These are phyloP conservation scores for Xylariaceae sp. DNA, from an alignment of 2,329 filamentous ascomycete genomes.

Conservation along the genomic window DNA sequence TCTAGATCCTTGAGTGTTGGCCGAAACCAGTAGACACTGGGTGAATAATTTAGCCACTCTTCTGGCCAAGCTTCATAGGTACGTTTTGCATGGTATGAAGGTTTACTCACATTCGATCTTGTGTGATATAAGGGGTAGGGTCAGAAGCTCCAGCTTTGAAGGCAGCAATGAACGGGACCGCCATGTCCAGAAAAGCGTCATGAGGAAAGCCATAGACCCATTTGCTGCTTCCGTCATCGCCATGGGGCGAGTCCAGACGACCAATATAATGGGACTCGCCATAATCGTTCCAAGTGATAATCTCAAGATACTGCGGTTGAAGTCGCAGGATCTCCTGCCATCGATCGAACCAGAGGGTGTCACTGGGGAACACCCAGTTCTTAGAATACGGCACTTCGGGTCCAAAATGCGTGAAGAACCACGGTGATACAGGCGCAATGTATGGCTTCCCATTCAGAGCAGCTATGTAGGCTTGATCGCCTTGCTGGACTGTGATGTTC, in stretches of 20 bases:
- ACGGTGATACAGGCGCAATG: slow-evolving; percentile 54
- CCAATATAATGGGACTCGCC: slow-evolving; percentile 37
- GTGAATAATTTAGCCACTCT: background rate
- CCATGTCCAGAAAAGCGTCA: slow-evolving; percentile 48
- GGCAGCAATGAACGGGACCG: slow-evolving; percentile 48
- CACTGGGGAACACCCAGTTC: slow-evolving; percentile 57
- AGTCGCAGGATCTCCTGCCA: slow-evolving; percentile 49
- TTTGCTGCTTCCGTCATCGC: slow-evolving; percentile 31
- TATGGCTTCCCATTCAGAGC: slow-evolving; percentile 25
- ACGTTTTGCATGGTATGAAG: background rate
- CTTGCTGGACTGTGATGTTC: slow-evolving; percentile 36
- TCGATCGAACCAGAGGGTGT: slow-evolving; percentile 55
- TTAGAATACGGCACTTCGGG: slow-evolving; percentile 40
- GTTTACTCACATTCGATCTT: slow-evolving; percentile 41
- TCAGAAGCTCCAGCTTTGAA: slow-evolving; percentile 43
- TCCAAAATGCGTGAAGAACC: slow-evolving; percentile 54
- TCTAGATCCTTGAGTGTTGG: slow-evolving; percentile 42
- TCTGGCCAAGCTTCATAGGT: background rate
- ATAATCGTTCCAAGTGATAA: slow-evolving; percentile 50
- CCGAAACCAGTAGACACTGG: slow-evolving; percentile 47
- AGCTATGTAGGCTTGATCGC: slow-evolving; percentile 16
- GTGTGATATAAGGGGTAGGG: slow-evolving; percentile 38
- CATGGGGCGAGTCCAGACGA: slow-evolving; percentile 29
- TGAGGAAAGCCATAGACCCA: slow-evolving; percentile 37
- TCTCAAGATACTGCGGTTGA: slow-evolving; percentile 35